Evolutionary conservation across 768 basidiomycete species (phyloP).

Genomic region (Pulveroboletus sp.): DNA sequence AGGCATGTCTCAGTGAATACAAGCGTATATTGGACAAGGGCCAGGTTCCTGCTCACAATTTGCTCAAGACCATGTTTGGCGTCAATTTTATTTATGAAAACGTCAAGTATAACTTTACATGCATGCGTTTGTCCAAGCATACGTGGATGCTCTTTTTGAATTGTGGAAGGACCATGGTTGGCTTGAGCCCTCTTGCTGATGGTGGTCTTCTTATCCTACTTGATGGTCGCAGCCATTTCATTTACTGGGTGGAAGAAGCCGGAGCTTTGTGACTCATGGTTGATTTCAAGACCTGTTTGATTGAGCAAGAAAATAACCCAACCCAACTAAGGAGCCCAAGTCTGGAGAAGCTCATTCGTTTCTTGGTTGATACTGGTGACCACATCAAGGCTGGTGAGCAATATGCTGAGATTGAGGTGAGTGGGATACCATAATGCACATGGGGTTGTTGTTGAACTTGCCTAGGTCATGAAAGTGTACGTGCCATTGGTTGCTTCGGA

Average conservation of each 20-base stretch:
- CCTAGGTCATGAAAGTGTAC: slow-evolving; percentile 98
- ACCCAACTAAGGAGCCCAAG: slow-evolving; percentile 94
- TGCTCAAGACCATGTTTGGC: slow-evolving; percentile 94
- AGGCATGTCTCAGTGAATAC: slow-evolving; percentile 90
- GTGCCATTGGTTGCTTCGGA: slow-evolving; percentile 96
- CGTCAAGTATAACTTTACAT: slow-evolving; percentile 92
- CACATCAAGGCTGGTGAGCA: slow-evolving; percentile 96
- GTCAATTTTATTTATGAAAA: slow-evolving; percentile 98
- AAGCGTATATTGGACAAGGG: slow-evolving; percentile 96
- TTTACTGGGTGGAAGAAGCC: slow-evolving; percentile 99
- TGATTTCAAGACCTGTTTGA: slow-evolving; percentile 96
- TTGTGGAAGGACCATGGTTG: slow-evolving; percentile 89
- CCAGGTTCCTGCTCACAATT: slow-evolving; percentile 92
- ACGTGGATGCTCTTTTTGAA: slow-evolving; percentile 96
- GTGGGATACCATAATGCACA: slow-evolving; percentile 15
- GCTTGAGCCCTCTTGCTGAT: slow-evolving; percentile 89
- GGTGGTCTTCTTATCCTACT: slow-evolving; percentile 91
- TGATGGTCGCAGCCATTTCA: slow-evolving; percentile 92
- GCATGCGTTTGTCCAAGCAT: slow-evolving; percentile 83
- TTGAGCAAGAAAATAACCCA: slow-evolving; percentile 99
- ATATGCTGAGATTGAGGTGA: slow-evolving; percentile 96
- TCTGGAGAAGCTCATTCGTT: slow-evolving; percentile 94
- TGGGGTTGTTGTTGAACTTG: slow-evolving; percentile 1
- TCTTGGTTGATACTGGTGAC: slow-evolving; percentile 94
- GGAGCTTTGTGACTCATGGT: slow-evolving; percentile 90